phyloP scores from a whole-genome alignment of 2,329 filamentous ascomycete genomes.

The Pezicula rhizophila region DNA sequence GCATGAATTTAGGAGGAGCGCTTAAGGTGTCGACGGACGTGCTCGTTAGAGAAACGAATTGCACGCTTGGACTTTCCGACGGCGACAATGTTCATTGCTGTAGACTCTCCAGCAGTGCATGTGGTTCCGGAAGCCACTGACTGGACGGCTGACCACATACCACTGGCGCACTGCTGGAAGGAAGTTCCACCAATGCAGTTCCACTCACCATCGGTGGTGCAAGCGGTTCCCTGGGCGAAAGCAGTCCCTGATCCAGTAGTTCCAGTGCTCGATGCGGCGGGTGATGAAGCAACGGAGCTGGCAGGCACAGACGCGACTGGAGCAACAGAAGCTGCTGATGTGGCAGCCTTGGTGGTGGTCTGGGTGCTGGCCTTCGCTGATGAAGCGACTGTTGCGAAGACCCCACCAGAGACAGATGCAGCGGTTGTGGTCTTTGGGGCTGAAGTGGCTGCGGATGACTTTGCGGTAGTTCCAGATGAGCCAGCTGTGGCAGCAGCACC shows the following conservation, averaged over 20 bases:
- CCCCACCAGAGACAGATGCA: conserved; percentile 10
- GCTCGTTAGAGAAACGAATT: conserved; percentile 19
- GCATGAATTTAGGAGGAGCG: conserved; percentile 6
- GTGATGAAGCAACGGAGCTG: conserved; percentile 16
- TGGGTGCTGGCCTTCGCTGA: conserved; percentile 18
- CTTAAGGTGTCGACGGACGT: conserved; percentile 20
- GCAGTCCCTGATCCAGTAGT: conserved; percentile 14
- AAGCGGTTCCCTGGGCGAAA: conserved; percentile 36
- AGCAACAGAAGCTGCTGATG: conserved; percentile 13
- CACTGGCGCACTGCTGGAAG: conserved; percentile 50
- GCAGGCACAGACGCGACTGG: conserved; percentile 16
- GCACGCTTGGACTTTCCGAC: conserved; percentile 15
- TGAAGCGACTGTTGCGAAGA: conserved; percentile 9
- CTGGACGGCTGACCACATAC: conserved; percentile 40
- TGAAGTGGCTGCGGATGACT: conserved; percentile 12
- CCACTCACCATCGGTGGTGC: conserved; percentile 44
- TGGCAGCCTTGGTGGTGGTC: conserved; percentile 17
- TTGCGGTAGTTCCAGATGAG: conserved; percentile 13
- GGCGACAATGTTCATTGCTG: conserved; percentile 32
- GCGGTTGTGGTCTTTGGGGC: conserved; percentile 15
- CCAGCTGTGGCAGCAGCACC: conserved; percentile 13
- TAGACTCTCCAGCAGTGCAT: conserved; percentile 38
- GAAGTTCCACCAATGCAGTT: conserved; percentile 45
- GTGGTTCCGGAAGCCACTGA: conserved; percentile 38
- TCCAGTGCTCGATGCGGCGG: conserved; percentile 16